phyloP scores from a whole-genome alignment of 768 basidiomycete species.

The Jaapia argillacea region DNA sequence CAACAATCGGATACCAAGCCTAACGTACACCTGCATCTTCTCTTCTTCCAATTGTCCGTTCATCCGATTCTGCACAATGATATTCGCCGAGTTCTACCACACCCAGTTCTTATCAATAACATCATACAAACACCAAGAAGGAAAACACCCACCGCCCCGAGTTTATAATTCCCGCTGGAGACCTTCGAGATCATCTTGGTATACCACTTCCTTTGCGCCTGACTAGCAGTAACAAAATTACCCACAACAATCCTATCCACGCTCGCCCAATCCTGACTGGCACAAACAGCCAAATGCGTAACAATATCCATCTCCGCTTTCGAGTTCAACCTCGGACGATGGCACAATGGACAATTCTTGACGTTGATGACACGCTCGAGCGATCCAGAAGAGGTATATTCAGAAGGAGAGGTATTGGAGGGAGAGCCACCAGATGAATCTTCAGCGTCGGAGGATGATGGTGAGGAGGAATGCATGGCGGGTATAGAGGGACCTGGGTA shows the following conservation, averaged over 20 bases:
- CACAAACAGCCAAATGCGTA: constrained; percentile 95
- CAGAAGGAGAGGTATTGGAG: constrained; percentile 5
- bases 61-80: constrained; percentile 90
- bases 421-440: constrained; percentile 20
- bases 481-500: constrained; percentile 11
- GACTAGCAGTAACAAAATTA: constrained; percentile 88
- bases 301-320: constrained; percentile 93
- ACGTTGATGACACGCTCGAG: constrained; percentile 91
- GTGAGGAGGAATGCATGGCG: constrained; percentile 14
- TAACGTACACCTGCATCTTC: constrained; percentile 94
- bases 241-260: constrained; percentile 87
- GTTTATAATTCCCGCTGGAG: constrained; percentile 74
- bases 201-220: constrained; percentile 97
- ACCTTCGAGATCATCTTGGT: constrained; percentile 85
- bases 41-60: constrained; percentile 94
- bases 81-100: constrained; percentile 86
- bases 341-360: constrained; percentile 89
- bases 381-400: constrained; percentile 3
- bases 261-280: constrained; percentile 84
- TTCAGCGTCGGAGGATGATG: constrained; percentile 36
- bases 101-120: constrained; percentile 1
- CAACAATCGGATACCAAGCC: constrained; percentile 83
- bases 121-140: background rate
- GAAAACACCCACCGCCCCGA: constrained; percentile 67
- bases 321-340: constrained; percentile 72